A percentile compares a stretch with the other conserved stretches of the same genome.
Evolutionary conservation across 192 early-diverging fungal species (phyloP).

Genomic region (Coemansia sp.): DNA sequence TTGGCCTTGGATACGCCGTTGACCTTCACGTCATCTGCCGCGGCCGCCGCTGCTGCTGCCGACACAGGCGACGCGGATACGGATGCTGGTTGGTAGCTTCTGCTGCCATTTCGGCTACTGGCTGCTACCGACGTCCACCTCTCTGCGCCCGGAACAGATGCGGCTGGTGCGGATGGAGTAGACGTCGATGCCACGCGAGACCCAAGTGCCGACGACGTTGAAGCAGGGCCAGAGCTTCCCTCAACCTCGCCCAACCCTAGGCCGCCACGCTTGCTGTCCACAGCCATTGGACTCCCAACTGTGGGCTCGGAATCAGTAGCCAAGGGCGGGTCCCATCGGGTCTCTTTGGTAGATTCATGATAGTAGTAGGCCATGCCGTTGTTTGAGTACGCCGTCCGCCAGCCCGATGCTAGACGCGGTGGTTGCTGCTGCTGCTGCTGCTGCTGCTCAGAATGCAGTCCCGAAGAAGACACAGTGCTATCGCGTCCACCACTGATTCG

Average conservation of each 20-base stretch:
- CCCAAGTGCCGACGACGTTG: neutral
- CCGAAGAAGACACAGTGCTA: neutral
- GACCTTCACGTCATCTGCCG: conserved; percentile 5
- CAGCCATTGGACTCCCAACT: conserved; percentile 9
- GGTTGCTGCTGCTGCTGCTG: neutral
- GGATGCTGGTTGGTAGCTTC: neutral
- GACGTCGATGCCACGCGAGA: conserved; percentile 14
- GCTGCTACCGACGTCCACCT: neutral
- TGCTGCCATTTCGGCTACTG: neutral
- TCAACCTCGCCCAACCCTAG: neutral
- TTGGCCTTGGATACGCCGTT: conserved; percentile 32
- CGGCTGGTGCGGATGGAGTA: neutral
- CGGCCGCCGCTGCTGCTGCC: neutral
- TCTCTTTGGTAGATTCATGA: conserved; percentile 47
- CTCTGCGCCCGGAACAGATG: neutral
- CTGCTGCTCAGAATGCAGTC: neutral
- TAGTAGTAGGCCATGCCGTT: conserved; percentile 49
- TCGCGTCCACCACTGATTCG: neutral
- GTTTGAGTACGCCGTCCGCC: conserved; percentile 41
- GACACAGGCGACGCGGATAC: conserved; percentile 4
- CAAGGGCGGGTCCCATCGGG: conserved; percentile 48
- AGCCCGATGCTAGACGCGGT: conserved; percentile 37
- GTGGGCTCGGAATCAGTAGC: conserved; percentile 8
- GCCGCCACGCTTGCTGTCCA: neutral
- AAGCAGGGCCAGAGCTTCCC: neutral